Percentiles rank a stretch among this genome's conserved stretches.
These are phyloP conservation scores for Bruguiera hainesii DNA, from an alignment of 441 rosid species.

Conservation along the genomic window DNA sequence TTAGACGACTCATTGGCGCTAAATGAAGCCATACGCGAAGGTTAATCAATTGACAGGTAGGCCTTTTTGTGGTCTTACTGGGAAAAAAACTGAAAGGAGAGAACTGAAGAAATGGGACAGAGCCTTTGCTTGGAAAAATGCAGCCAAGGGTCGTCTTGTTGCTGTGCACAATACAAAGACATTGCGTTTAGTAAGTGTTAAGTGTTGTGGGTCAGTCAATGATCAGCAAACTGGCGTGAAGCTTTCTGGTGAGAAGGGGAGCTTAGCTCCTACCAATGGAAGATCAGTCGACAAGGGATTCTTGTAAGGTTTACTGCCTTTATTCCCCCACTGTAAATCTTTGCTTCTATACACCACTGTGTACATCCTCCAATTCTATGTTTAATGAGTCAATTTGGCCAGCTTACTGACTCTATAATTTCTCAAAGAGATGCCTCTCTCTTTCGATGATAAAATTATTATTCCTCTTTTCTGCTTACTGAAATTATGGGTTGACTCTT, in stretches of 20 bases:
- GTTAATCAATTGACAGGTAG: conserved; percentile 15
- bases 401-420: neutral
- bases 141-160: conserved; percentile 7
- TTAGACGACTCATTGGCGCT: conserved; percentile 5
- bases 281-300: conserved; percentile 13
- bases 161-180: neutral
- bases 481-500: conserved; percentile 6
- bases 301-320: conserved; percentile 18
- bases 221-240: conserved; percentile 14
- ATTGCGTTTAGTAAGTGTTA: conserved; percentile 10
- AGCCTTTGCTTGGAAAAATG: conserved; percentile 5
- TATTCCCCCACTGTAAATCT: neutral
- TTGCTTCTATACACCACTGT: neutral
- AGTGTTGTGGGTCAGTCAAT: conserved; percentile 27
- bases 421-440: neutral
- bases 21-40: conserved; percentile 11
- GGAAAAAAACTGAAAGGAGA: conserved; percentile 12
- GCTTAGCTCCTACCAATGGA: conserved; percentile 14
- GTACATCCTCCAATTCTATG: neutral
- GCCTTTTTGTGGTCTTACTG: conserved; percentile 10
- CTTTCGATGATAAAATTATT: neutral
- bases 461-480: conserved; percentile 3
- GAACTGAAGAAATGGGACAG: conserved; percentile 8
- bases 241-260: conserved; percentile 14
- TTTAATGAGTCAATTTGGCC: neutral